Percentiles rank a stretch among this genome's conserved stretches.
phyloP scores from a whole-genome alignment of 1,284 basidiomycete genomes.

The Trichosporon faecale region DNA sequence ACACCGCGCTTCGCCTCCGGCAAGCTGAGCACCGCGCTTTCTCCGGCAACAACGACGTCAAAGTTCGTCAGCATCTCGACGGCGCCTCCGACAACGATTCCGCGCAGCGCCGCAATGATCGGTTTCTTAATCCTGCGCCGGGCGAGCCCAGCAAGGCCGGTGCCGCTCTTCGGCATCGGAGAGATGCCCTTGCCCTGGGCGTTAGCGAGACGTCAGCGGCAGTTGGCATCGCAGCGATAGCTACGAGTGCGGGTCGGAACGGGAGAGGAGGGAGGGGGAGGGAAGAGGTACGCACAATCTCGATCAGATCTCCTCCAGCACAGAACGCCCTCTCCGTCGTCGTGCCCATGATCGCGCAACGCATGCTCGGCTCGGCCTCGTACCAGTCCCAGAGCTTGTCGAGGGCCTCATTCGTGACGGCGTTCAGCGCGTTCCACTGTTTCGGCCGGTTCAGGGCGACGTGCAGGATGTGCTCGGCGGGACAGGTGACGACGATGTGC shows the following conservation, averaged over 20 bases:
- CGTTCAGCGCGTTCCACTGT: slow-evolving; percentile 20
- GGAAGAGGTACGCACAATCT: slow-evolving; percentile 18
- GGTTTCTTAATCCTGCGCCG: slow-evolving; percentile 14
- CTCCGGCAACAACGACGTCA: slow-evolving; percentile 21
- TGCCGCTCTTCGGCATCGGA: background rate
- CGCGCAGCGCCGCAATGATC: slow-evolving; percentile 18
- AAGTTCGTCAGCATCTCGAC: slow-evolving; percentile 25
- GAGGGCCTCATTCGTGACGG: slow-evolving; percentile 5
- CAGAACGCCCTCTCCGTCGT: slow-evolving; percentile 18
- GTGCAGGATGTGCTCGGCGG: slow-evolving; percentile 20
- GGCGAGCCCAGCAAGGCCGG: slow-evolving; percentile 13
- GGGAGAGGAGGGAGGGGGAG: too few species aligned
- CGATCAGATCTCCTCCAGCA: slow-evolving; percentile 22
- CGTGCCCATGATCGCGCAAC: slow-evolving; percentile 18
- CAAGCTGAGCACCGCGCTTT: slow-evolving; percentile 15
- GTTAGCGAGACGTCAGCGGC: background rate
- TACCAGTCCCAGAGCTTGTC: slow-evolving; percentile 20
- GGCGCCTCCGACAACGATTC: slow-evolving; percentile 20
- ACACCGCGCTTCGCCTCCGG: slow-evolving; percentile 25
- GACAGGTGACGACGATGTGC: slow-evolving; percentile 16
- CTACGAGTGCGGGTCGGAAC: too few species aligned
- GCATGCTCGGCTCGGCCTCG: slow-evolving; percentile 21
- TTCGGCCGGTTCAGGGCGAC: slow-evolving; percentile 21
- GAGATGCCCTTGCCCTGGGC: background rate
- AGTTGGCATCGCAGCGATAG: too few species aligned